Percentiles rank a stretch among this genome's conserved stretches.
These are phyloP conservation scores for Picea abies DNA, from an alignment of 83 land plant genomes.

Conservation along the genomic window DNA sequence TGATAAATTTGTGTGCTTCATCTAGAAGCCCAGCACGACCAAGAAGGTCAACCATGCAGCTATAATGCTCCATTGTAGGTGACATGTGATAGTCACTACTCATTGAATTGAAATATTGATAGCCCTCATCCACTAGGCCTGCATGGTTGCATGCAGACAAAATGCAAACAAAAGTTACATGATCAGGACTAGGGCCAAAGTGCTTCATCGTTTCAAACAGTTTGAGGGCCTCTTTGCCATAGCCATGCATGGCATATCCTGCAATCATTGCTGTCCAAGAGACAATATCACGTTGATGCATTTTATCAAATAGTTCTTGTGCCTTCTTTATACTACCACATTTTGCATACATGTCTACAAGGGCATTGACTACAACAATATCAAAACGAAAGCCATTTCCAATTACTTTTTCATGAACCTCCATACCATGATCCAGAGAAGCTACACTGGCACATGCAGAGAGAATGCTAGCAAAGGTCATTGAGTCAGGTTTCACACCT, in stretches of 20 bases:
- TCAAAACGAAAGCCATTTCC: not conserved
- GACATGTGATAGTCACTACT: not conserved
- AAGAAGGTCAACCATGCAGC: not conserved
- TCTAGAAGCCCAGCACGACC: not conserved
- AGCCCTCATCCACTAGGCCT: not conserved
- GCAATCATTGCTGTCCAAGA: conserved; percentile 4
- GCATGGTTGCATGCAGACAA: not conserved
- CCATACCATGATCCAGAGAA: conserved; percentile 5
- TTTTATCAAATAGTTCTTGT: not conserved
- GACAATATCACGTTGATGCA: not conserved
- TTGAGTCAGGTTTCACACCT: conserved; percentile 21
- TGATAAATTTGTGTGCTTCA: not conserved
- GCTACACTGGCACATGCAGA: conserved; percentile 20
- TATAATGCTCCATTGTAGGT: not conserved
- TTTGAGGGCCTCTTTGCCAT: not conserved
- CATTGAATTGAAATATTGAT: not conserved
- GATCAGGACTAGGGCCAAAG: not conserved
- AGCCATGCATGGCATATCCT: not conserved
- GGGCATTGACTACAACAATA: conserved; percentile 17
- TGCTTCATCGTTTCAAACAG: not conserved
- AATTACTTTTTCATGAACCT: conserved; percentile 7
- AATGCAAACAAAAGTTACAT: not conserved
- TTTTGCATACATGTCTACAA: conserved; percentile 25
- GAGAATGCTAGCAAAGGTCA: conserved; percentile 26
- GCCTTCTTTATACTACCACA: conserved; percentile 11